A percentile compares a stretch with the other conserved stretches of the same genome.
Evolutionary conservation across 1,284 basidiomycete genomes (phyloP).

Genomic region (Ceratobasidium sp.): DNA sequence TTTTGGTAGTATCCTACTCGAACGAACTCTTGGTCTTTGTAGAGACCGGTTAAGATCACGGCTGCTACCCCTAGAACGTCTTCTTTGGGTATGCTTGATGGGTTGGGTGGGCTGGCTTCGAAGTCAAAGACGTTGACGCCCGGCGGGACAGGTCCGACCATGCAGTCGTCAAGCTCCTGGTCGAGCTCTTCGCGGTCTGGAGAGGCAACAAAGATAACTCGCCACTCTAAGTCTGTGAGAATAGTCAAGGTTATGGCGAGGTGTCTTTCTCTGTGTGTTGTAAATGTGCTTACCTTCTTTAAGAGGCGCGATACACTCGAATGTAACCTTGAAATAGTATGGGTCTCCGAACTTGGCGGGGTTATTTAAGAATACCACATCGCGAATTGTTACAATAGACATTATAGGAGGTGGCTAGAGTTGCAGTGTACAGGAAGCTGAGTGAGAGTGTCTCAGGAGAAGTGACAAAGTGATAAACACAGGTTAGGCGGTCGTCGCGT

Average conservation of each 20-base stretch:
- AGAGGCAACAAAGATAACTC: slow-evolving; percentile 95
- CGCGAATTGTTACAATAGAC: slow-evolving; percentile 60
- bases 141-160: slow-evolving; percentile 94
- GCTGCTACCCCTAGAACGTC: slow-evolving; percentile 93
- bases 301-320: slow-evolving; percentile 95
- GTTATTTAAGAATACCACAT: slow-evolving; percentile 87
- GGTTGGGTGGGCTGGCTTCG: slow-evolving; percentile 78
- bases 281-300: slow-evolving; percentile 76
- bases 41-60: slow-evolving; percentile 90
- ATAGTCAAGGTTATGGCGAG: no score
- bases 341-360: slow-evolving; percentile 91
- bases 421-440: neutral
- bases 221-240: slow-evolving; percentile 92
- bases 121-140: slow-evolving; percentile 99
- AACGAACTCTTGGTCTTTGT: slow-evolving; percentile 97
- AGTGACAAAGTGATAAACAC: slow-evolving; percentile 12
- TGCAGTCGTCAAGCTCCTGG: slow-evolving; percentile 95
- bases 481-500: slow-evolving; percentile 28
- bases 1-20: slow-evolving; percentile 99
- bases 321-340: slow-evolving; percentile 96
- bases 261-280: neutral
- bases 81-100: slow-evolving; percentile 80
- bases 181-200: slow-evolving; percentile 92
- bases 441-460: neutral
- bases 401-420: slow-evolving; percentile 15